phyloP scores from a whole-genome alignment of 2,329 filamentous ascomycete species.

The Fusarium domesticum region DNA sequence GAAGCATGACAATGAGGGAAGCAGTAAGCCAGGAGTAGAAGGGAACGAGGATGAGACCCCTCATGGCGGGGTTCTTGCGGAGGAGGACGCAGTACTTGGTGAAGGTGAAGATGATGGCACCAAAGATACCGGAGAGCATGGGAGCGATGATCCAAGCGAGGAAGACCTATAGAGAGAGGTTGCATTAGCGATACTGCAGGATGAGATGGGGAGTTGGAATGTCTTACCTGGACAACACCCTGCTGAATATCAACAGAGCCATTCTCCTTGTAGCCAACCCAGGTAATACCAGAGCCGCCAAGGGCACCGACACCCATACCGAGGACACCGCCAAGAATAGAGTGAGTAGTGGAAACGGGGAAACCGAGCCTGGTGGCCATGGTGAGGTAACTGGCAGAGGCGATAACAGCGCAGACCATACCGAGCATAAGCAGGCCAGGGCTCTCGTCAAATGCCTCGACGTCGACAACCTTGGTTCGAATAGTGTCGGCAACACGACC shows the following conservation, averaged over 20 bases:
- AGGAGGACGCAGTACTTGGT: slow-evolving; percentile 57
- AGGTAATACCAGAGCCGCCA: slow-evolving; percentile 51
- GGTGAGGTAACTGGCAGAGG: slow-evolving; percentile 55
- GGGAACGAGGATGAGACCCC: slow-evolving; percentile 51
- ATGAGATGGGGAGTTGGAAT: background rate
- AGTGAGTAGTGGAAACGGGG: slow-evolving; percentile 61
- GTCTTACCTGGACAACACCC: slow-evolving; percentile 50
- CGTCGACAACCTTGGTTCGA: slow-evolving; percentile 56
- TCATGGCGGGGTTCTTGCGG: slow-evolving; percentile 50
- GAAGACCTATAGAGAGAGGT: slow-evolving; percentile 53
- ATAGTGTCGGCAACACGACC: slow-evolving; percentile 60
- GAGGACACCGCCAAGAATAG: slow-evolving; percentile 57
- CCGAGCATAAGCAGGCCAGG: slow-evolving; percentile 56
- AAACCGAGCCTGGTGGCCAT: slow-evolving; percentile 52
- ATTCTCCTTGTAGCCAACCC: slow-evolving; percentile 45
- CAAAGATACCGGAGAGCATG: slow-evolving; percentile 52
- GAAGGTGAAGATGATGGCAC: slow-evolving; percentile 51
- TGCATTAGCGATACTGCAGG: slow-evolving; percentile 1
- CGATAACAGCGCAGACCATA: slow-evolving; percentile 54
- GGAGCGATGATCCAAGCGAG: slow-evolving; percentile 61
- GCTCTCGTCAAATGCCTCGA: slow-evolving; percentile 43
- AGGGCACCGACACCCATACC: slow-evolving; percentile 57
- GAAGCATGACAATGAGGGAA: slow-evolving; percentile 56
- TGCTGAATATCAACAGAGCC: slow-evolving; percentile 38
- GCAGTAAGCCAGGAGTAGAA: slow-evolving; percentile 57